Base-by-base conservation (phyloP, 345 rosid genomes). In the Brassica cretica region DNA sequence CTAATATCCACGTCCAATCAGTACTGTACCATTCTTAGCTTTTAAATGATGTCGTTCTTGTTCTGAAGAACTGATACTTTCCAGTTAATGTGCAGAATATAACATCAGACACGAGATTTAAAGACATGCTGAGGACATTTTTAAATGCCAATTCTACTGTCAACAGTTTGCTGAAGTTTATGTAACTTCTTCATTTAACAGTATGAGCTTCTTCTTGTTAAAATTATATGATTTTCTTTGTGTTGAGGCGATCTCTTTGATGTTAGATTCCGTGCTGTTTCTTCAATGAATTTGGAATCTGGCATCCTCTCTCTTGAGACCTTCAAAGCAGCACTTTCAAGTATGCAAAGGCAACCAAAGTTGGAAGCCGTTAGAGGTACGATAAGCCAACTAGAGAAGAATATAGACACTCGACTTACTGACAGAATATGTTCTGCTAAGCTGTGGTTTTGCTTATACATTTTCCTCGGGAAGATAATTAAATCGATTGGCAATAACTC, bases 281-380 rank as follows among this genome's bases (percentile, higher is more conserved):
- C 97, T 56, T 65, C 67, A 64, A 85, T 93, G 88, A 89, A 89
- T 68, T 2, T 84, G 86, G 87, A 87, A 74, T 81, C 78, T 61
- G 94, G 93, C 69, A 82, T 88, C 83, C 84, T 89, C 35, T 87
- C 97, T 24, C 80, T 92, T 51, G 95, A 89, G 82, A 92, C 89
- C 81, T 89, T 92, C 82, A 91, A 86, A 83, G 71, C 81, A 80
- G 97, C 97, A 80, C 84, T 88, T 78, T 81, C 87, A 37, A 83
- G 85, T 71, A 81, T 84, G 75, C 91, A 87, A 75, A 87, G 93
- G 82, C 90, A 91, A 75, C 91, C 93, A 30, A 90, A 94, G 84
- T 82, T 85, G 82, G 98, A 93, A 89, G 82, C 87, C 74, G 78
- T 91, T 80, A 89, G 76, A 88, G 98, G 98, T 89, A 71, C 46